phyloP scores from a whole-genome alignment of 2,329 filamentous ascomycete genomes.

The Nannizziopsis arthrosporioides region DNA sequence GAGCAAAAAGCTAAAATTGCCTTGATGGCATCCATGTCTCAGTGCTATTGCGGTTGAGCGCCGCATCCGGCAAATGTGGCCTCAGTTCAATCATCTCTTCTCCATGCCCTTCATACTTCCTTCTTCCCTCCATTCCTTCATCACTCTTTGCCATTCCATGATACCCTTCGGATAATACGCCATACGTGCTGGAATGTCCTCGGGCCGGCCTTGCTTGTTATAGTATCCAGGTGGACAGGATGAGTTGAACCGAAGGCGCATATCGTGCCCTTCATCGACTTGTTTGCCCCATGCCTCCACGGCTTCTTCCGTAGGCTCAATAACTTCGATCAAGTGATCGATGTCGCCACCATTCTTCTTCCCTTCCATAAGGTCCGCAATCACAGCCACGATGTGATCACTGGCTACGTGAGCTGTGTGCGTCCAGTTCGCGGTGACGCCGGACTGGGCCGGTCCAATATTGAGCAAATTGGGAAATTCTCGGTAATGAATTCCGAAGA shows the following conservation, averaged over 20 bases:
- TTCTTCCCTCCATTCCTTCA: no score
- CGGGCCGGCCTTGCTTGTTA: background rate
- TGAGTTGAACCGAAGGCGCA: background rate
- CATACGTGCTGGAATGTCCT: no score
- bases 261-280: background rate
- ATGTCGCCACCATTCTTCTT: background rate
- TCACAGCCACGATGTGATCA: constrained; percentile 3
- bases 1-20: no score
- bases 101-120: no score
- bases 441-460: constrained; percentile 33
- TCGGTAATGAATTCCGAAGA: constrained; percentile 41
- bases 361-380: background rate
- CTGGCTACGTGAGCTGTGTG: background rate
- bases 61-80: no score
- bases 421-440: background rate
- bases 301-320: background rate
- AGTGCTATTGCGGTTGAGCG: no score
- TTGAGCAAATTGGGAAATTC: constrained; percentile 48
- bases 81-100: no score
- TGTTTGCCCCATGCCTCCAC: constrained; percentile 3
- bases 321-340: background rate
- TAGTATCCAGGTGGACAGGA: constrained; percentile 1
- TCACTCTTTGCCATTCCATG: no score
- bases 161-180: no score
- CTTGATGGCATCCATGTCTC: no score